phyloP scores from a whole-genome alignment of 192 early-diverging fungal species.

The Coemansia sp. region DNA sequence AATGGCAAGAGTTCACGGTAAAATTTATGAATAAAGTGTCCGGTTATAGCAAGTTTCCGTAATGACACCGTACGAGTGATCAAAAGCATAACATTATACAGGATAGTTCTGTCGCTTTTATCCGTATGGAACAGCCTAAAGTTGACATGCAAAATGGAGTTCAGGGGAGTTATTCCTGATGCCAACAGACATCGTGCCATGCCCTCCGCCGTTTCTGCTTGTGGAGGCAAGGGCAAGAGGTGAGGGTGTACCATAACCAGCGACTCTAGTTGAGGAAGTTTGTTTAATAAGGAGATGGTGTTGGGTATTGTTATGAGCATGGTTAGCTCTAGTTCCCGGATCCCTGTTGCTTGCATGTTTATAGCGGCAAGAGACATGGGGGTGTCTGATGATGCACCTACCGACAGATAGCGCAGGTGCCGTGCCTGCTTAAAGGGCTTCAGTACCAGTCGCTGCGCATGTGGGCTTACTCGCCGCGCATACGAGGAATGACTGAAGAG shows the following conservation, averaged over 20 bases:
- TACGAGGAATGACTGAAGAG: conserved; percentile 19
- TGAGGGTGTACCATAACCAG: conserved; percentile 24
- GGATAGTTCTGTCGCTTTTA: conserved; percentile 22
- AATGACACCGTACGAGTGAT: conserved; percentile 37
- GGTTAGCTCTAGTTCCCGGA: conserved; percentile 19
- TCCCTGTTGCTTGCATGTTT: conserved; percentile 10
- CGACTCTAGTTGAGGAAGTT: conserved; percentile 26
- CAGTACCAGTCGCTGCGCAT: conserved; percentile 28
- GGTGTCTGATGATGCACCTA: conserved; percentile 16
- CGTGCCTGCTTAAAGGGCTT: conserved; percentile 20
- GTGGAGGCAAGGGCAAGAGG: conserved; percentile 20
- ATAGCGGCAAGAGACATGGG: conserved; percentile 19
- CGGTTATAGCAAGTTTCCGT: conserved; percentile 29
- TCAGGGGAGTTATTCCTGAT: conserved; percentile 23
- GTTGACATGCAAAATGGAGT: conserved; percentile 10
- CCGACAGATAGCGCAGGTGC: conserved; percentile 9
- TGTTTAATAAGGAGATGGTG: conserved; percentile 13
- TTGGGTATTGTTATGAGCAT: conserved; percentile 24
- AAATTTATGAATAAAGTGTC: conserved; percentile 35
- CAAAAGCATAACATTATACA: conserved; percentile 40
- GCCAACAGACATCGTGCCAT: conserved; percentile 25
- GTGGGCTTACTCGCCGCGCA: conserved; percentile 18
- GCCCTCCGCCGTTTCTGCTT: conserved; percentile 25
- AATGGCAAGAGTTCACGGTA: conserved; percentile 24
- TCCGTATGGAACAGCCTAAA: no score